Percentiles rank a stretch among this genome's conserved stretches.
Evolutionary conservation across 306 rosid species (phyloP).

Genomic region (Gleditsia sinensis): DNA sequence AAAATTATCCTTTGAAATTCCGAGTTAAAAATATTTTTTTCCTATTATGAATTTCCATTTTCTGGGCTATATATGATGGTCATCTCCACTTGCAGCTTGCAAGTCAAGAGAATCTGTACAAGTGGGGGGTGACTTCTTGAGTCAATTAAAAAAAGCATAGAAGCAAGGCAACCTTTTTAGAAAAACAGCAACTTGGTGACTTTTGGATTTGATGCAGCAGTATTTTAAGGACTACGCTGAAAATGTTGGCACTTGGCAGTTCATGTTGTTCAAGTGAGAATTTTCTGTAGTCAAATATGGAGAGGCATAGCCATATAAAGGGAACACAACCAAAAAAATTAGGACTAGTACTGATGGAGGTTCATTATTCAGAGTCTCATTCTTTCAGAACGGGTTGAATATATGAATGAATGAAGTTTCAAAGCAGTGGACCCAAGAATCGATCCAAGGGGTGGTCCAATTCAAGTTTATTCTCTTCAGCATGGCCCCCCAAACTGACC

Average conservation of each 20-base stretch:
- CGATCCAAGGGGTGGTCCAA: conserved; percentile 21
- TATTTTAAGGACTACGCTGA: background rate
- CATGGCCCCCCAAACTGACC: conserved; percentile 27
- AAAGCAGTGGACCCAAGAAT: background rate
- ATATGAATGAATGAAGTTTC: background rate
- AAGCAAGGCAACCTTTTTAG: background rate
- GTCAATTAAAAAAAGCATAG: background rate
- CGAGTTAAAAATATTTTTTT: background rate
- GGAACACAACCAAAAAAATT: background rate
- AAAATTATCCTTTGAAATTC: background rate
- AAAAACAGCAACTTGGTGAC: conserved; percentile 9
- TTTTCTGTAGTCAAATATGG: conserved; percentile 33
- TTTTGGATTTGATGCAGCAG: background rate
- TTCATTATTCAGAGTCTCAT: background rate
- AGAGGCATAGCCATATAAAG: conserved; percentile 1
- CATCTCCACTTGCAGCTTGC: conserved; percentile 23
- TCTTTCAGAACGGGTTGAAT: background rate
- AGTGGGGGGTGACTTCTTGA: background rate
- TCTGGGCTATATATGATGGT: background rate
- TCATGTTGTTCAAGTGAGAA: conserved; percentile 7
- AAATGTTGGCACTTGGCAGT: conserved; percentile 10
- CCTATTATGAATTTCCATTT: background rate
- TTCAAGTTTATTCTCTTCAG: conserved; percentile 17
- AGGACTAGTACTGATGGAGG: conserved; percentile 12
- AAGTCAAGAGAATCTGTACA: conserved; percentile 26